These are phyloP conservation scores for Chalara sp. DNA, from an alignment of 2,329 filamentous ascomycete species.

Conservation along the genomic window DNA sequence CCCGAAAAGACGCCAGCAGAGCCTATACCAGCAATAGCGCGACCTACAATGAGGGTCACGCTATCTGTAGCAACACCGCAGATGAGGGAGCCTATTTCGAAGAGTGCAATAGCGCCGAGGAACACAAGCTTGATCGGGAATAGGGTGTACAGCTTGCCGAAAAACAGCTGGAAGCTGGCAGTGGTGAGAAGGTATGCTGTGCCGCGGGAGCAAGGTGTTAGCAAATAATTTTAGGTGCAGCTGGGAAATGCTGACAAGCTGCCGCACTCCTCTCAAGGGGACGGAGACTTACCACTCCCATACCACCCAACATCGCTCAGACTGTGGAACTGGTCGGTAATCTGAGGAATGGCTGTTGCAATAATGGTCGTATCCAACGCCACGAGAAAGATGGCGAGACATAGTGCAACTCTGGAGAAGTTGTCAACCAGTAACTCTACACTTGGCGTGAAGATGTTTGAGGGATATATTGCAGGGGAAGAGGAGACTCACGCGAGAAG, in stretches of 20 bases:
- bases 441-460: no score
- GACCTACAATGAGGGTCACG: constrained; percentile 26
- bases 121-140: constrained; percentile 22
- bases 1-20: constrained; percentile 29
- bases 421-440: no score
- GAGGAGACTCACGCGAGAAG: no score
- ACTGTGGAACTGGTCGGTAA: constrained; percentile 30
- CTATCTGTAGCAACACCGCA: constrained; percentile 27
- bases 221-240: no score
- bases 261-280: no score
- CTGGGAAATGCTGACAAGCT: no score
- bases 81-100: constrained; percentile 26
- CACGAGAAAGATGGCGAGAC: constrained; percentile 24
- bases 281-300: constrained; percentile 9
- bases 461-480: no score
- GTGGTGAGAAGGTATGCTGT: constrained; percentile 29
- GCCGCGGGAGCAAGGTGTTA: no score
- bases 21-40: constrained; percentile 27
- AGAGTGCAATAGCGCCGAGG: constrained; percentile 21
- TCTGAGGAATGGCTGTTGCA: constrained; percentile 30
- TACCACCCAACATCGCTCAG: constrained; percentile 32
- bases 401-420: constrained; percentile 14
- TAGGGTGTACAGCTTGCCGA: constrained; percentile 15
- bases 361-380: constrained; percentile 21
- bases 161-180: constrained; percentile 17